These are phyloP conservation scores for Arthrinium phaeospermum DNA, from an alignment of 2,329 filamentous ascomycete species.

Conservation along the genomic window DNA sequence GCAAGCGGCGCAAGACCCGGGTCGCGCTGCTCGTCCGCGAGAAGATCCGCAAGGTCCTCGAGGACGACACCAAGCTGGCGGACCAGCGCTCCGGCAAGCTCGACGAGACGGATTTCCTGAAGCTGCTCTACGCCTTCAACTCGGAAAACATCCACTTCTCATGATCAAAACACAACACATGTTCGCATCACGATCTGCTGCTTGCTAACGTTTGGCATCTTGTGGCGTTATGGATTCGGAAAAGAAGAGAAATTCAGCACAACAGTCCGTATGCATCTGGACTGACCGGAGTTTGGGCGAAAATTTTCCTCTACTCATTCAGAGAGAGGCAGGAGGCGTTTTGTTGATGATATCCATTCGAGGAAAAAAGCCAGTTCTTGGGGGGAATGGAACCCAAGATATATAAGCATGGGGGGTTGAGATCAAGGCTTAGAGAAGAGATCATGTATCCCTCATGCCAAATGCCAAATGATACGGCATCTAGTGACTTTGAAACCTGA, in stretches of 20 bases:
- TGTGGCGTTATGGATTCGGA: slow-evolving; percentile 18
- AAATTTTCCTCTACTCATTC: background rate
- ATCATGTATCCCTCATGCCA: no score
- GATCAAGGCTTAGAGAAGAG: no score
- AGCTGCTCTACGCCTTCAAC: slow-evolving; percentile 82
- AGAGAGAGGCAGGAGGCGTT: background rate
- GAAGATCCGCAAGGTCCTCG: slow-evolving; percentile 86
- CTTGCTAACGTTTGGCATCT: slow-evolving; percentile 19
- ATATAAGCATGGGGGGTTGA: no score
- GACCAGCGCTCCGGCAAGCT: slow-evolving; percentile 85
- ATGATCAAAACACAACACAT: slow-evolving; percentile 43
- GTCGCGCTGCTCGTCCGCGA: slow-evolving; percentile 81
- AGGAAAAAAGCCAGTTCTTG: background rate
- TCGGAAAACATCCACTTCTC: slow-evolving; percentile 92
- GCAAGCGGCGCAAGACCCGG: slow-evolving; percentile 78
- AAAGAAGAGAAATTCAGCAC: background rate
- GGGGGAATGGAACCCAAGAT: no score
- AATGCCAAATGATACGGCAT: no score
- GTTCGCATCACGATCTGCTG: background rate
- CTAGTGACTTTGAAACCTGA: no score
- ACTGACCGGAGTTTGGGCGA: slow-evolving; percentile 11
- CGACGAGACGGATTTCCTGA: slow-evolving; percentile 91
- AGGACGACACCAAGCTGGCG: slow-evolving; percentile 78
- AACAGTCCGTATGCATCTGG: background rate
- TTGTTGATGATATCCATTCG: slow-evolving; percentile 11